A percentile compares a stretch with the other conserved stretches of the same genome.
Conservation (phyloP, 805 yeast species). For the Geotrichum ghanense region DNA sequence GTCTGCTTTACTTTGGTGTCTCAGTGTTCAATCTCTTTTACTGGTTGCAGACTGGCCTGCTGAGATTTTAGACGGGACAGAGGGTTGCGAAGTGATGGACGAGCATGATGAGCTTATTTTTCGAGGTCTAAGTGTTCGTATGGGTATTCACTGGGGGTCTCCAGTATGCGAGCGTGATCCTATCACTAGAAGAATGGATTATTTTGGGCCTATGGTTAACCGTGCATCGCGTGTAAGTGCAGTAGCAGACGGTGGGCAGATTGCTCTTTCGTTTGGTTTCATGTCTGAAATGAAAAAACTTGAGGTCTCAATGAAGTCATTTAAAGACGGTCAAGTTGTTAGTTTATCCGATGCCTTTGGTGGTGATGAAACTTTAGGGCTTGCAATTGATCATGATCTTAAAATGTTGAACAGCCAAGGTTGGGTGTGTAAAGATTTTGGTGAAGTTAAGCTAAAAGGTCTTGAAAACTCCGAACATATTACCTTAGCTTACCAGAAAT, state of each 20-base stretch:
- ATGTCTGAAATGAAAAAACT: slow-evolving; percentile 53
- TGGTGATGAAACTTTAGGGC: slow-evolving; percentile 38
- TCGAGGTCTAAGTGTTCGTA: slow-evolving; percentile 86
- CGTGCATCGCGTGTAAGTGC: slow-evolving; percentile 88
- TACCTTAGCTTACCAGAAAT: slow-evolving; percentile 66
- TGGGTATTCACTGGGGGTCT: slow-evolving; percentile 98
- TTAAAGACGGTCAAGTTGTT: slow-evolving; percentile 18
- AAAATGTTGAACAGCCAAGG: slow-evolving; percentile 56
- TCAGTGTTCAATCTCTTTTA: slow-evolving; percentile 77
- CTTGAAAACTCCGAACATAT: slow-evolving; percentile 85
- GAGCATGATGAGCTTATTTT: slow-evolving; percentile 47
- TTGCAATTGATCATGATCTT: slow-evolving; percentile 54
- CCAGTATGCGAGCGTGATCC: slow-evolving; percentile 95
- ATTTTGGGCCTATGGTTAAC: slow-evolving; percentile 97
- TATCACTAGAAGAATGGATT: slow-evolving; percentile 95
- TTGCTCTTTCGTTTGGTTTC: slow-evolving; percentile 75
- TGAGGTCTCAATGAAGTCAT: slow-evolving; percentile 14
- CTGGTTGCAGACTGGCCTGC: slow-evolving; percentile 91
- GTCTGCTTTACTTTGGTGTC: slow-evolving; percentile 87
- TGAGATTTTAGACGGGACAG: slow-evolving; percentile 73
- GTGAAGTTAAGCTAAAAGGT: slow-evolving; percentile 87
- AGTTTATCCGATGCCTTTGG: slow-evolving; percentile 30
- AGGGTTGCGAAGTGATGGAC: slow-evolving; percentile 73
- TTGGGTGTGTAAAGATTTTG: slow-evolving; percentile 54
- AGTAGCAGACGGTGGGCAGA: slow-evolving; percentile 98